Conservation (phyloP, 2,329 filamentous ascomycete genomes). For the Canariomyces notabilis region DNA sequence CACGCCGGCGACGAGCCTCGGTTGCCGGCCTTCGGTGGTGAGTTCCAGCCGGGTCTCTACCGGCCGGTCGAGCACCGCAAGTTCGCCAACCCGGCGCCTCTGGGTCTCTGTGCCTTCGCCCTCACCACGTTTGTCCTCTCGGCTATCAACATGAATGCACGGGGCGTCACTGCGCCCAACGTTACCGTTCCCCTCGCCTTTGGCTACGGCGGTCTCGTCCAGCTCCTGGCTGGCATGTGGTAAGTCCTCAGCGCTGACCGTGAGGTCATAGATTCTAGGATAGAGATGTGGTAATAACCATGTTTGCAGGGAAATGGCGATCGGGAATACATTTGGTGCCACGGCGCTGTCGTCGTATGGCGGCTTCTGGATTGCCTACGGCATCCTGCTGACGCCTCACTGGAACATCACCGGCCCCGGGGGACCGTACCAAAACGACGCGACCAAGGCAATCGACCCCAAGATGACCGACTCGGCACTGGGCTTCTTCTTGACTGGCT, state of each 20-base stretch:
- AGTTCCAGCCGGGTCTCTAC: slow-evolving; percentile 66
- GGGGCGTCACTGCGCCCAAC: slow-evolving; percentile 55
- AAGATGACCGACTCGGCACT: slow-evolving; percentile 54
- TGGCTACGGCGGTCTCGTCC: slow-evolving; percentile 72
- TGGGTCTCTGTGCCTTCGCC: slow-evolving; percentile 74
- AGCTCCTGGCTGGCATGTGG: slow-evolving; percentile 84
- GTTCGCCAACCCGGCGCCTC: slow-evolving; percentile 73
- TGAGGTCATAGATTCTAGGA: too few species aligned
- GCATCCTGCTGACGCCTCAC: slow-evolving; percentile 63
- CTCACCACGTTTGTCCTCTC: slow-evolving; percentile 78
- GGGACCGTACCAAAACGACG: slow-evolving; percentile 38
- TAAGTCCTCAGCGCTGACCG: slow-evolving; percentile 38
- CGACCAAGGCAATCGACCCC: slow-evolving; percentile 30
- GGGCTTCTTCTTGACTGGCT: slow-evolving; percentile 70
- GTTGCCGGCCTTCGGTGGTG: slow-evolving; percentile 62
- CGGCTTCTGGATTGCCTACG: slow-evolving; percentile 77
- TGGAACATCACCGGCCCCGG: slow-evolving; percentile 53
- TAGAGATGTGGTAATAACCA: neutral
- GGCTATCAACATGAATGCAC: slow-evolving; percentile 63
- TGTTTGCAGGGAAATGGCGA: slow-evolving; percentile 67
- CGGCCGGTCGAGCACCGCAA: slow-evolving; percentile 61
- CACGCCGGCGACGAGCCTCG: slow-evolving; percentile 31
- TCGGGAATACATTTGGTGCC: slow-evolving; percentile 83
- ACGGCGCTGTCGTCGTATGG: slow-evolving; percentile 77
- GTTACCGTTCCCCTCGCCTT: slow-evolving; percentile 66